Evolutionary conservation across 78 protist genomes (phyloP), one percentile per base, ranked within the genome.

Genomic region (Dictyostelium citrinum): DNA sequence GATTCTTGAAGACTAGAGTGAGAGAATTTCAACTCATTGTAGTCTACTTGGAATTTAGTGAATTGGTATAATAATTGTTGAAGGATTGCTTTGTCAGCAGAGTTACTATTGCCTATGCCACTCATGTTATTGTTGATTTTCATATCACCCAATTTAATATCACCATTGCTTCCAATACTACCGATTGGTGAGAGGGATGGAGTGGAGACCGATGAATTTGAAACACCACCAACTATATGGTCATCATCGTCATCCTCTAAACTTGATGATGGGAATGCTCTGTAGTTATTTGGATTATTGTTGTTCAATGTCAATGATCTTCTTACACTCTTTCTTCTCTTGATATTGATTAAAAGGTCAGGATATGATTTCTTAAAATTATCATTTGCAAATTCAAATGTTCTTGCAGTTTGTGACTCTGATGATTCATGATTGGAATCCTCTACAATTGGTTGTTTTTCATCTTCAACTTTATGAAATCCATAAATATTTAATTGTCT

Each of bases 381-480:
- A 20, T 78, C 84, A 64, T 86, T 86, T 61, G 93, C 93, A 78
- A 86, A 86, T n/a, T 86, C 93, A 29, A 86, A 86, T 43, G 82
- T 78, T 78, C 93, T 86, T n/a, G 93, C 93, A 0, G 67, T 76
- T 67, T 86, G 93, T 67, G 93, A 78, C 16, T 86, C 93, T 41
- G 83, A 85, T 39, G 91, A 76, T 43, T 85, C 91, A 43, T 60
- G 71, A 51, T 46, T 58, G 22, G 77, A 31, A 14, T 86, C 93
- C 29, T 77, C 82, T 2, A 45, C 39, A 45, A 77, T 27, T n/a
- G 80, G 43, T 74, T 10, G 24, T 46, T 86, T 86, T 33, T 86
- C 93, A 86, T 86, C 93, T n/a, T 86, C 93, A 35, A 86, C 93
- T 72, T 86, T 86, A 71, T 85, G 84, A 67, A 86, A 86, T 64